phyloP scores from a whole-genome alignment of 176 grass and related monocot species.

The Poa annua region DNA sequence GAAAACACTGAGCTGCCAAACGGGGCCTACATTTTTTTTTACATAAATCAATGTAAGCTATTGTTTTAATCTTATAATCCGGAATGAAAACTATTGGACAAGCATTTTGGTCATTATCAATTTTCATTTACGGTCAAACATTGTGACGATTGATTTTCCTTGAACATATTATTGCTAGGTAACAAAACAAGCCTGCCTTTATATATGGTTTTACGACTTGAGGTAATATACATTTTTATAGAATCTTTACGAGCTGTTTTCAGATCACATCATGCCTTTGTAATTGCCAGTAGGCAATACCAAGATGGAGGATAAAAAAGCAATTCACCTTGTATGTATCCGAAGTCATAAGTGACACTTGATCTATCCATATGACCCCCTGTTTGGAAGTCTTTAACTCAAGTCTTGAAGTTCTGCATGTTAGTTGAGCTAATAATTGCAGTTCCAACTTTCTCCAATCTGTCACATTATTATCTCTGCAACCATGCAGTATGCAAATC shows the following conservation, averaged over 20 bases:
- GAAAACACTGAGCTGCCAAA: too few species aligned
- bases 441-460: slow-evolving; percentile 49
- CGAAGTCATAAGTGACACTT: slow-evolving; percentile 58
- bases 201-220: background rate
- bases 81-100: background rate
- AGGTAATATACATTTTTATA: background rate
- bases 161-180: slow-evolving; percentile 14
- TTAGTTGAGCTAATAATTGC: slow-evolving; percentile 40
- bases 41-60: background rate
- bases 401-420: slow-evolving; percentile 48
- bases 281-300: background rate
- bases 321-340: slow-evolving; percentile 52
- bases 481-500: background rate
- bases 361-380: slow-evolving; percentile 58
- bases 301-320: background rate
- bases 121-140: background rate
- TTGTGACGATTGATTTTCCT: background rate
- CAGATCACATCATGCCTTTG: background rate
- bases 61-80: background rate
- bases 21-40: background rate
- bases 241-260: background rate
- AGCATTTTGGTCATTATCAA: slow-evolving; percentile 2
- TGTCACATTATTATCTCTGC: background rate
- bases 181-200: background rate
- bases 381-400: slow-evolving; percentile 45